These are phyloP conservation scores for Kazachstania bromeliacearum DNA, from an alignment of 805 yeast genomes.

Conservation along the genomic window DNA sequence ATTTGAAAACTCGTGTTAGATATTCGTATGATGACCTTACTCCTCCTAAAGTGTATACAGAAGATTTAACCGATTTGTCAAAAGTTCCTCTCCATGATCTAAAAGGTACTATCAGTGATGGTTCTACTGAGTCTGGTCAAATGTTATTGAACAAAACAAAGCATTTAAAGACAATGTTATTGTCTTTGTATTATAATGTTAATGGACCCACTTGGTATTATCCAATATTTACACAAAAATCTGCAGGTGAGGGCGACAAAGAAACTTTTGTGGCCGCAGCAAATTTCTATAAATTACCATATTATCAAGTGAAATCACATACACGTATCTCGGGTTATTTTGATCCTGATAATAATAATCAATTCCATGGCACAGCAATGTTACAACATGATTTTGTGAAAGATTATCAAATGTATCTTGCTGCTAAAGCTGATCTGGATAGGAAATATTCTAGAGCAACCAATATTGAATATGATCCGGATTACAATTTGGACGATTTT, in stretches of 20 bases:
- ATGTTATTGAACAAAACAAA: slow-evolving; percentile 50
- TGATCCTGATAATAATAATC: slow-evolving; percentile 8
- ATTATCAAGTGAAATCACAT: slow-evolving; percentile 39
- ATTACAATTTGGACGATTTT: slow-evolving; percentile 14
- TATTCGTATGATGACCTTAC: slow-evolving; percentile 29
- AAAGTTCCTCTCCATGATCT: slow-evolving; percentile 47
- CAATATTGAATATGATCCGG: slow-evolving; percentile 8
- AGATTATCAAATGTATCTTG: slow-evolving; percentile 34
- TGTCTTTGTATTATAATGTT: slow-evolving; percentile 58
- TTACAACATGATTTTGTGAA: slow-evolving; percentile 63
- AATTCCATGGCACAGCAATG: slow-evolving; percentile 64
- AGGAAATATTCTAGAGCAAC: not conserved
- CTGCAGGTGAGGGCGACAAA: slow-evolving; percentile 75
- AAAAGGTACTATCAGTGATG: slow-evolving; percentile 58
- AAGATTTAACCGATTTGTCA: slow-evolving; percentile 16
- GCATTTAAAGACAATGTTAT: slow-evolving; percentile 49
- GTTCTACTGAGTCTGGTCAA: slow-evolving; percentile 70
- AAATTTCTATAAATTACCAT: slow-evolving; percentile 34
- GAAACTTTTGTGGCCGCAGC: slow-evolving; percentile 67
- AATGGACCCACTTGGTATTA: slow-evolving; percentile 62
- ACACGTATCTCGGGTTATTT: slow-evolving; percentile 35
- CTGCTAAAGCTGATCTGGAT: slow-evolving; percentile 9
- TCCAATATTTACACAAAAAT: slow-evolving; percentile 66
- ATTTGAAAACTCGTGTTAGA: slow-evolving; percentile 34
- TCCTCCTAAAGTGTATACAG: slow-evolving; percentile 26